Base-by-base conservation (phyloP, 2,329 filamentous ascomycete species). In the Tolypocladium amazonense region DNA sequence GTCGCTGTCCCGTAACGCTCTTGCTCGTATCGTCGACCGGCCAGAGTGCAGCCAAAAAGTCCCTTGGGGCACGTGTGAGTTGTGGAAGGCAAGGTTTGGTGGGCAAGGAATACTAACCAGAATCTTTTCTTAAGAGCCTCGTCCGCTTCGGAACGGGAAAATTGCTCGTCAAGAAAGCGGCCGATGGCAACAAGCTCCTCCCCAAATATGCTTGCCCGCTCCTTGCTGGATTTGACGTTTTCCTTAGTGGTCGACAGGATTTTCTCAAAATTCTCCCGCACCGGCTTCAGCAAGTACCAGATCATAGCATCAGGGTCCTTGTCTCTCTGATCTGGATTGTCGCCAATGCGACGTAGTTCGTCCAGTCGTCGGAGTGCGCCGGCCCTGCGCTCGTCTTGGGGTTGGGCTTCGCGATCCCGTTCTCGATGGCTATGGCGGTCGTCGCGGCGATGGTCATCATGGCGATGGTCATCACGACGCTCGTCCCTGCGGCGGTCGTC, bases 201-300 rank as follows among this genome's bases (percentile, higher is more conserved):
- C 65, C 85, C 86, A 67, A 88, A 81, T 52, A 86, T 79, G 66
- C 77, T 80, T 27, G 86, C 81, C 53, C 86, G 79, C 58, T 83
- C 79, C 64, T 86, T 85, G 66, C 83, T 82, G 35, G 81, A 83
- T 59, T 83, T 84, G 62, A 86, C 82, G 56, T 81, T 81, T 64
- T 85, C 84, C 64, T 82, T 83, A 2, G 83, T 88, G 4, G 85
- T 85, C 57, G 79, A 81, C 58, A 82, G 76, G 58, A 88, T 82
- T 35, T 76, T 78, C 63, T 81, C 79, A 57, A 88, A 80, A 62
- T 83, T 85, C 61, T 82, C 79, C 56, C 78, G 78, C 35, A 88
- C 82, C 18, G 84, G 83, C 61, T 82, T 81, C 61, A 87, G 70
- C 43, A 81, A 67, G 61, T 73, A 77, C 76, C 76, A 78, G 27